Percentiles rank a stretch among this genome's conserved stretches.
These are phyloP conservation scores for Calonectria pseudoturangicola DNA, from an alignment of 2,329 filamentous ascomycete species.

Conservation along the genomic window DNA sequence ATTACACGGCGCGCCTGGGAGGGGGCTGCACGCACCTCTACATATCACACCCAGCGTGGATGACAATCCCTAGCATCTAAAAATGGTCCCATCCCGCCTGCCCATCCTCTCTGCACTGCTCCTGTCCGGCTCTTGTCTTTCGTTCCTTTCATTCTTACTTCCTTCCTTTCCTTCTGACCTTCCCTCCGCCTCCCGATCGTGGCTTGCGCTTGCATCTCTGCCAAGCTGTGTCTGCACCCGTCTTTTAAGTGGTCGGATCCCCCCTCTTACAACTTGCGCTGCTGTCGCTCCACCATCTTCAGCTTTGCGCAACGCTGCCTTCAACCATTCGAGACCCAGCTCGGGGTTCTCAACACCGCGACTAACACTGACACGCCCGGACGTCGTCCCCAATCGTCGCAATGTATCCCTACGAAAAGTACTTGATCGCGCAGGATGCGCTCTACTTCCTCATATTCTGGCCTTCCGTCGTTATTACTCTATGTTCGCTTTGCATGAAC, in stretches of 20 bases:
- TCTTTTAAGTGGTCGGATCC: constrained; percentile 1
- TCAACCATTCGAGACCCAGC: not conserved
- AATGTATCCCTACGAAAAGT: constrained; percentile 25
- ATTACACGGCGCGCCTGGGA: constrained; percentile 4
- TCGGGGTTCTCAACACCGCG: not conserved
- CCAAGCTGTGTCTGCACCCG: not conserved
- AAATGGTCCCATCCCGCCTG: constrained; percentile 37
- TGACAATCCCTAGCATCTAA: constrained; percentile 25
- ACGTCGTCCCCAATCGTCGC: not conserved
- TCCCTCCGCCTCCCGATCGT: not conserved
- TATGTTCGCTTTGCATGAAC: constrained; percentile 48
- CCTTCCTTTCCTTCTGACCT: not conserved
- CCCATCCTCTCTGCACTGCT: not conserved
- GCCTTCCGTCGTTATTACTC: constrained; percentile 47
- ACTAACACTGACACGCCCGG: not conserved
- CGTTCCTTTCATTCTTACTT: not conserved
- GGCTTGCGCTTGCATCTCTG: constrained; percentile 2
- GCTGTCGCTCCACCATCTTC: not conserved
- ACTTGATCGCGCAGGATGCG: constrained; percentile 37
- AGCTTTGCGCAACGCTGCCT: not conserved
- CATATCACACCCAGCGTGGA: constrained; percentile 1
- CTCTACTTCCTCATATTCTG: constrained; percentile 45
- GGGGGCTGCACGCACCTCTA: constrained; percentile 14
- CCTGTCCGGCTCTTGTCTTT: not conserved
- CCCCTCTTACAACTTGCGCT: not conserved